Conservation (phyloP, 225 moss, liverwort and hornwort genomes). For the Polytrichum formosum region DNA sequence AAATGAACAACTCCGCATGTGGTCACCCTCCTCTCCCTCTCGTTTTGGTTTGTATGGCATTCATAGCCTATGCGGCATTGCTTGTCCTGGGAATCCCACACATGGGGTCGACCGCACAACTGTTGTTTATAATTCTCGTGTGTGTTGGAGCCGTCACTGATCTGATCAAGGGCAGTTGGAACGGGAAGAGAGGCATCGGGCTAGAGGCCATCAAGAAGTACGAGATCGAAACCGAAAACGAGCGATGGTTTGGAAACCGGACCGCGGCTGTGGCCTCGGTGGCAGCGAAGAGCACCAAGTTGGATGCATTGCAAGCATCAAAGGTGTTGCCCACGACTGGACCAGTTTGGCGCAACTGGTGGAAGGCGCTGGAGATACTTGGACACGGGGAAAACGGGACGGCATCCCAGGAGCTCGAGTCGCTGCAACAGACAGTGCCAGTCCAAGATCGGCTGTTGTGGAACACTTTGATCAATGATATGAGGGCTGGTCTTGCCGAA, state of each 20-base stretch:
- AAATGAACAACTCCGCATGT: background rate
- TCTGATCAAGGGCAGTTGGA: slow-evolving; percentile 20
- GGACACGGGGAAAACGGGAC: background rate
- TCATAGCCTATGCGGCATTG: slow-evolving; percentile 4
- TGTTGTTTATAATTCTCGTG: slow-evolving; percentile 10
- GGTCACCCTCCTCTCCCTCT: slow-evolving; percentile 2
- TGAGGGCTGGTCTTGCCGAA: too few relatives aligned
- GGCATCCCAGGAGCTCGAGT: too few relatives aligned
- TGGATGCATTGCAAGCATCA: slow-evolving; percentile 5
- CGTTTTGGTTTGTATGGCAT: slow-evolving; percentile 7
- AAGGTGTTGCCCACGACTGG: slow-evolving; percentile 15
- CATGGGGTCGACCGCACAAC: background rate
- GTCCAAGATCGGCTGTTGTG: too few relatives aligned
- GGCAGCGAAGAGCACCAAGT: background rate
- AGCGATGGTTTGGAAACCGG: slow-evolving; percentile 14
- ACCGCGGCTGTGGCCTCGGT: slow-evolving; percentile 19
- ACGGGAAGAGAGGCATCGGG: slow-evolving; percentile 13
- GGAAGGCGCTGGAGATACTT: slow-evolving; percentile 3
- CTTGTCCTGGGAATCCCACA: slow-evolving; percentile 13
- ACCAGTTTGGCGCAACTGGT: slow-evolving; percentile 17
- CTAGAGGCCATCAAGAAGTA: slow-evolving; percentile 12
- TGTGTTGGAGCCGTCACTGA: slow-evolving; percentile 8
- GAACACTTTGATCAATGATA: too few relatives aligned
- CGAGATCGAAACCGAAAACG: background rate
- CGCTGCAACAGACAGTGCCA: too few relatives aligned